phyloP scores from a whole-genome alignment of 495 filamentous ascomycete species.

The Chaetomium tenue region DNA sequence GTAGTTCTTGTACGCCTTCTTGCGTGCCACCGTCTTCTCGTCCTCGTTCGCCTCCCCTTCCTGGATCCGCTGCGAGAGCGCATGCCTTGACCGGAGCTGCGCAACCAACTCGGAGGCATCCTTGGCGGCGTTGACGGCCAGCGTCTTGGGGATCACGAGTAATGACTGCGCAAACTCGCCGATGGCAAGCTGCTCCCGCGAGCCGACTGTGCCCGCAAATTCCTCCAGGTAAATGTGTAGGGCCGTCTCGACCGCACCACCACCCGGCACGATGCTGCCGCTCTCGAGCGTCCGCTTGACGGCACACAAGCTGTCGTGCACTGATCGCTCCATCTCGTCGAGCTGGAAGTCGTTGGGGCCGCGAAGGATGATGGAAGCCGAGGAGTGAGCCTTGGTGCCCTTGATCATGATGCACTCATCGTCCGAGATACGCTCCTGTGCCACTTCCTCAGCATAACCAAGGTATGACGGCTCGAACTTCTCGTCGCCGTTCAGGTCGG shows the following conservation, averaged over 20 bases:
- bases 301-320: constrained; percentile 94
- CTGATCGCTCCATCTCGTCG: constrained; percentile 98
- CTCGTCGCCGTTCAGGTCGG: constrained; percentile 96
- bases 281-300: constrained; percentile 97
- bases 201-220: constrained; percentile 97
- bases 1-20: constrained; percentile 98
- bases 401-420: constrained; percentile 98
- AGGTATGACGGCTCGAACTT: constrained; percentile 87
- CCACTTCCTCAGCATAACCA: constrained; percentile 89
- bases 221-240: constrained; percentile 99
- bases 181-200: constrained; percentile 95
- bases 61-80: constrained; percentile 84
- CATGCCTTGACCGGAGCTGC: constrained; percentile 91
- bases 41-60: constrained; percentile 79
- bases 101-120: constrained; percentile 93
- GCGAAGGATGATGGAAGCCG: constrained; percentile 93
- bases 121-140: constrained; percentile 96
- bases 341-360: constrained; percentile 95
- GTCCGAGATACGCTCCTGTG: constrained; percentile 95
- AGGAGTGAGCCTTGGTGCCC: constrained; percentile 89
- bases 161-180: constrained; percentile 95
- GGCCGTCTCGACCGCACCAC: constrained; percentile 96
- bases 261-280: constrained; percentile 93
- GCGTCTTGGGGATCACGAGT: constrained; percentile 91
- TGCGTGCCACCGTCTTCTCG: constrained; percentile 82